Percentiles rank a stretch among this genome's conserved stretches.
These are phyloP conservation scores for Paxillus rubicundulus DNA, from an alignment of 768 basidiomycete genomes.

Conservation along the genomic window DNA sequence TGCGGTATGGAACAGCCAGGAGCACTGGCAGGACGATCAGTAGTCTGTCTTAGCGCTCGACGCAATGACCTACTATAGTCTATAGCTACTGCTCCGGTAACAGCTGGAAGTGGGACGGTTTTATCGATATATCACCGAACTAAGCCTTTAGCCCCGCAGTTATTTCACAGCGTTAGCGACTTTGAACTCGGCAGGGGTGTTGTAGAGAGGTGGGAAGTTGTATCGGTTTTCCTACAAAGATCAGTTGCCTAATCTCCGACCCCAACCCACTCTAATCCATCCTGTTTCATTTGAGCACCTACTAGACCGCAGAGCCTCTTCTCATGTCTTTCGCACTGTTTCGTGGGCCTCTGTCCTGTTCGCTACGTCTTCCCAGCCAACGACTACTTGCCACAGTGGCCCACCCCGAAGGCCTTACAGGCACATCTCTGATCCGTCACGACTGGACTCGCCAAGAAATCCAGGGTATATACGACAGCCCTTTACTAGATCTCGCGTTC, in stretches of 20 bases:
- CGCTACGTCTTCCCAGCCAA: conserved; percentile 22
- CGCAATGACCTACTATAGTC: too few relatives aligned
- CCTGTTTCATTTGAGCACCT: not conserved
- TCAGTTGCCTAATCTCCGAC: not conserved
- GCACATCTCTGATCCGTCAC: conserved; percentile 41
- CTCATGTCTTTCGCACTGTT: conserved; percentile 13
- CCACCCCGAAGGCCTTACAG: conserved; percentile 3
- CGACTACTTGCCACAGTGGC: conserved; percentile 63
- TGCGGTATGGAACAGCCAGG: too few relatives aligned
- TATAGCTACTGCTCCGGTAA: too few relatives aligned
- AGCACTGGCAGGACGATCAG: too few relatives aligned
- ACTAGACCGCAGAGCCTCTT: not conserved
- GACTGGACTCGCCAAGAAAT: conserved; percentile 82
- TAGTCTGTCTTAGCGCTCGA: too few relatives aligned
- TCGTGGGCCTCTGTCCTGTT: conserved; percentile 8
- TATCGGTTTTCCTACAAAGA: not conserved
- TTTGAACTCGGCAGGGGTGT: not conserved
- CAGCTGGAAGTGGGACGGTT: not conserved
- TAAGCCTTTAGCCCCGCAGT: not conserved
- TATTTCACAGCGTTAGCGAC: not conserved
- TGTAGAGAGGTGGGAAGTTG: not conserved
- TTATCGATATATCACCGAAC: not conserved
- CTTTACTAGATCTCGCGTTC: conserved; percentile 87
- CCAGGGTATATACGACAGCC: conserved; percentile 78
- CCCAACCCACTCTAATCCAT: too few relatives aligned